These are phyloP conservation scores for Fonsecaea monophora DNA, from an alignment of 2,329 filamentous ascomycete genomes.

Conservation along the genomic window DNA sequence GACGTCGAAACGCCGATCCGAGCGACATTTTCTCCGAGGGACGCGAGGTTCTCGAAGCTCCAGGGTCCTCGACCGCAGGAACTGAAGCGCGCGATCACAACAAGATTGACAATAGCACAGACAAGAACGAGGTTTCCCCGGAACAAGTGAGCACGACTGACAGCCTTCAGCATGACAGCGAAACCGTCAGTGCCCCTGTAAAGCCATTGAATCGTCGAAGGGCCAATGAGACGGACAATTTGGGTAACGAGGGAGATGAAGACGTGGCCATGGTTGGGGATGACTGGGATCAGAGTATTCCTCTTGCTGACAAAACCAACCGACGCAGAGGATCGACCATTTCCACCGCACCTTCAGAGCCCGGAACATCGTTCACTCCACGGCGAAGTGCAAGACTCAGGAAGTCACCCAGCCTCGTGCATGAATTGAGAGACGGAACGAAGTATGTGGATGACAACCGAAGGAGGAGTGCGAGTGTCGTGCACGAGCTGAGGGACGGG, in stretches of 20 bases:
- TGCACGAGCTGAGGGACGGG: constrained; percentile 39
- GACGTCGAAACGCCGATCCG: constrained; percentile 18
- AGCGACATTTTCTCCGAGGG: constrained; percentile 25
- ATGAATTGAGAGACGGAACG: constrained; percentile 41
- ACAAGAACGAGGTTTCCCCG: not conserved
- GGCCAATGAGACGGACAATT: constrained; percentile 28
- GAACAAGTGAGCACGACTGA: not conserved
- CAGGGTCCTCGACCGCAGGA: not conserved
- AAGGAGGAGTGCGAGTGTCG: constrained; percentile 26
- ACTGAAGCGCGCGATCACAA: not conserved
- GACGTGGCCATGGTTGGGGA: constrained; percentile 7
- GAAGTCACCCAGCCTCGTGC: constrained; percentile 34
- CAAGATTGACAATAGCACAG: not conserved
- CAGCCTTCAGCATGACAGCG: not conserved
- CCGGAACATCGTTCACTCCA: constrained; percentile 22
- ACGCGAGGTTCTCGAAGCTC: not conserved
- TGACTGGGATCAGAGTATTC: constrained; percentile 1
- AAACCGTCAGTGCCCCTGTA: not conserved
- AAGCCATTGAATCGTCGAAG: constrained; percentile 18
- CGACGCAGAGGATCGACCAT: constrained; percentile 25
- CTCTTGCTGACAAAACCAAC: constrained; percentile 18
- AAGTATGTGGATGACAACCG: constrained; percentile 37
- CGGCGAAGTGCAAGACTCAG: constrained; percentile 27
- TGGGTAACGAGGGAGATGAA: constrained; percentile 20
- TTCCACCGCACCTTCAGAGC: constrained; percentile 21